Conservation (phyloP, 2,329 filamentous ascomycete species). For the Colletotrichum salicis region DNA sequence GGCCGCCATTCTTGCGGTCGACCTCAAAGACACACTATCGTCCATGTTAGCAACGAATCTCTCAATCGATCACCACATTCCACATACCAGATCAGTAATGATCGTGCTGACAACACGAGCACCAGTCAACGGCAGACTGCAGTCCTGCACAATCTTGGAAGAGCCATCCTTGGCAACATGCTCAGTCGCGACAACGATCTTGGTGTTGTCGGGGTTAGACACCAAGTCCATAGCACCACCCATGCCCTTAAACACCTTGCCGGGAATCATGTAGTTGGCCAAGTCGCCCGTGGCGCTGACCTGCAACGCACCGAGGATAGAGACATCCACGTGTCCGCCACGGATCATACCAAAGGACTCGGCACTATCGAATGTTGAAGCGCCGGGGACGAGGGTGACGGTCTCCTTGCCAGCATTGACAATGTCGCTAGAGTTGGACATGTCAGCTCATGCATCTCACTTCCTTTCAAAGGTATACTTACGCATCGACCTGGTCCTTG, state of each 20-base stretch:
- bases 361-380: constrained; percentile 80
- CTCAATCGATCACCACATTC: background rate
- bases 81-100: constrained; percentile 76
- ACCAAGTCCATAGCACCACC: constrained; percentile 82
- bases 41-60: background rate
- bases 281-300: constrained; percentile 82
- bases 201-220: constrained; percentile 76
- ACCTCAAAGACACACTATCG: constrained; percentile 75
- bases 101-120: constrained; percentile 76
- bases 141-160: constrained; percentile 73
- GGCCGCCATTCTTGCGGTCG: constrained; percentile 67
- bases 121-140: constrained; percentile 73
- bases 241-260: constrained; percentile 90
- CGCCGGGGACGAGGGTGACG: constrained; percentile 81
- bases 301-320: constrained; percentile 84
- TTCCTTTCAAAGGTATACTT: constrained; percentile 30
- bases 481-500: constrained; percentile 74
- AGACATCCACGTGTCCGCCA: constrained; percentile 84
- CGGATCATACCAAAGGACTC: constrained; percentile 92
- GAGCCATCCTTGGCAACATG: constrained; percentile 76
- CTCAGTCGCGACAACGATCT: constrained; percentile 77
- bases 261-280: constrained; percentile 91
- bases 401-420: constrained; percentile 92
- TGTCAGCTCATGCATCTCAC: background rate
- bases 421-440: constrained; percentile 63